Conservation (phyloP, 169 alveolate species). For the Theileria parva region DNA sequence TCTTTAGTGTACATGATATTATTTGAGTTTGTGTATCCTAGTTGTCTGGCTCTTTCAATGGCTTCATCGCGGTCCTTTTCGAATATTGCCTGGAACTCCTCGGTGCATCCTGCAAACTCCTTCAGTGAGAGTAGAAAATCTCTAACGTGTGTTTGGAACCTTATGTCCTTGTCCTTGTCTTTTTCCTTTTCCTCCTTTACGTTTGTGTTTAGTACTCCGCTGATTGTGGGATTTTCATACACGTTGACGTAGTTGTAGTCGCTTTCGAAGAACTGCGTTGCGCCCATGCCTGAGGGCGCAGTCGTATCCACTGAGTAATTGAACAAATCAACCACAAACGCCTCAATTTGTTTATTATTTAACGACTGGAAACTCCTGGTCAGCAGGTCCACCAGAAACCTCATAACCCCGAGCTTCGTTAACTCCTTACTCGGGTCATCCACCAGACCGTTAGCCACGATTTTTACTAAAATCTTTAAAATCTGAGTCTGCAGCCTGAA, state of each 20-base stretch:
- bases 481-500: slow-evolving; percentile 85
- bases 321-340: slow-evolving; percentile 66
- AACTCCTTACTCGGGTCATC: slow-evolving; percentile 57
- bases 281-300: not conserved
- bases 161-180: slow-evolving; percentile 20
- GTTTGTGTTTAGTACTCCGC: slow-evolving; percentile 8
- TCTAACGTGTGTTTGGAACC: slow-evolving; percentile 63
- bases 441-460: slow-evolving; percentile 52
- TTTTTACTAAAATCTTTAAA: slow-evolving; percentile 38
- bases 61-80: slow-evolving; percentile 61
- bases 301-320: slow-evolving; percentile 45
- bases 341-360: slow-evolving; percentile 53
- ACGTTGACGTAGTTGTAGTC: slow-evolving; percentile 10
- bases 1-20: slow-evolving; percentile 40
- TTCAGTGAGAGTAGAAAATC: slow-evolving; percentile 64
- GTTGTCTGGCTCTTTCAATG: slow-evolving; percentile 57
- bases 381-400: slow-evolving; percentile 48
- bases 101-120: slow-evolving; percentile 66
- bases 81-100: slow-evolving; percentile 54
- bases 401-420: slow-evolving; percentile 59
- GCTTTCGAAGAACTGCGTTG: slow-evolving; percentile 2
- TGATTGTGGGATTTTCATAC: slow-evolving; percentile 1
- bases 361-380: slow-evolving; percentile 55
- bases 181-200: slow-evolving; percentile 15
- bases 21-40: slow-evolving; percentile 37